Evolutionary conservation across 108 stramenopile genomes (phyloP).

Genomic region (Bacterosira constricta): DNA sequence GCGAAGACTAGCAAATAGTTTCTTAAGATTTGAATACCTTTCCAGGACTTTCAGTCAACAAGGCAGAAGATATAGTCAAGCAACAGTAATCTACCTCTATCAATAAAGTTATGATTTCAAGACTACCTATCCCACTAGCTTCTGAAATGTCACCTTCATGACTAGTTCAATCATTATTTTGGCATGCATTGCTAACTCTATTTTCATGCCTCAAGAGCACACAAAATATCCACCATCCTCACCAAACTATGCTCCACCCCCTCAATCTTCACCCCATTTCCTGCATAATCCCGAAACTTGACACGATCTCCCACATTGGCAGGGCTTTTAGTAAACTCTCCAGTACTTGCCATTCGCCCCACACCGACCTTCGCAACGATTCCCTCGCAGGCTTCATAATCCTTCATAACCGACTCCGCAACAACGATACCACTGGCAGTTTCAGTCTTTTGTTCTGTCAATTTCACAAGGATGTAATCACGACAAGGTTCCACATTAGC

Average conservation of each 20-base stretch:
- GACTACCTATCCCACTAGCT: no score
- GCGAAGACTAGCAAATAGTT: constrained; percentile 6
- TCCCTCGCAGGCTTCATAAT: constrained; percentile 80
- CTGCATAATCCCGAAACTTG: constrained; percentile 95
- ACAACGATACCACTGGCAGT: constrained; percentile 88
- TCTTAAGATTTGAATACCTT: no score
- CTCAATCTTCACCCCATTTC: constrained; percentile 91
- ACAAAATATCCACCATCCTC: constrained; percentile 91
- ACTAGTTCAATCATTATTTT: no score
- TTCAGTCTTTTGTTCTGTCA: constrained; percentile 66
- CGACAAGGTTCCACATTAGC: constrained; percentile 84
- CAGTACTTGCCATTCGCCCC: constrained; percentile 87
- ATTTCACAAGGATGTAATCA: constrained; percentile 89
- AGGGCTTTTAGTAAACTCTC: constrained; percentile 70
- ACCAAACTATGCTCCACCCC: constrained; percentile 87
- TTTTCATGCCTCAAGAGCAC: constrained; percentile 43
- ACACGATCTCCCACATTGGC: constrained; percentile 87
- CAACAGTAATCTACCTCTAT: no score
- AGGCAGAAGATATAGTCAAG: no score
- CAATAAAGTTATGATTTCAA: no score
- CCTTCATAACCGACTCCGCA: constrained; percentile 76
- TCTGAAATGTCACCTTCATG: no score
- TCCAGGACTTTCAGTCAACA: no score
- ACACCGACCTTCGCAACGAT: constrained; percentile 92
- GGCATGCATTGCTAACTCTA: not conserved